A percentile compares a stretch with the other conserved stretches of the same genome.
Conservation (phyloP, 371 early-diverging fungal species). For the Apophysomyces trapeziformis region DNA sequence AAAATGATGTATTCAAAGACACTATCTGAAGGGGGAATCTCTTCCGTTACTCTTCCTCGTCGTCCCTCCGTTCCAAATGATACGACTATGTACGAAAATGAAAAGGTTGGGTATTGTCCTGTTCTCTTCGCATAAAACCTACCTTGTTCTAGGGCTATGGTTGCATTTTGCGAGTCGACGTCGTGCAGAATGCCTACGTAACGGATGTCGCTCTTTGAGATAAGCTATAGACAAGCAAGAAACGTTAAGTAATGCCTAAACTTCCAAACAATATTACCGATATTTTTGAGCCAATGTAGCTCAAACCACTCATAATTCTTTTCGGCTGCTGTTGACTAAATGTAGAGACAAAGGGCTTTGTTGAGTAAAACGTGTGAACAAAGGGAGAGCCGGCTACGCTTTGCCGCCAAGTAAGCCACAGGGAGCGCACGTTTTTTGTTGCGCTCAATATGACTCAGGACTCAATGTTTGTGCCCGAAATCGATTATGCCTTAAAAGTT, state of each 20-base stretch:
- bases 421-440: no score
- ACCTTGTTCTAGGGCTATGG: constrained; percentile 83
- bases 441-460: no score
- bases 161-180: constrained; percentile 79
- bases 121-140: constrained; percentile 7
- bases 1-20: constrained; percentile 86
- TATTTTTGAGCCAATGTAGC: constrained; percentile 30
- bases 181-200: constrained; percentile 84
- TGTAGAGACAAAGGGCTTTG: neutral
- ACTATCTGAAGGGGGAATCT: constrained; percentile 76
- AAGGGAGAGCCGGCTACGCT: neutral
- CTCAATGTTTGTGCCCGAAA: no score
- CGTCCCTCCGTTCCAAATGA: constrained; percentile 82
- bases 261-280: constrained; percentile 14
- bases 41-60: constrained; percentile 65
- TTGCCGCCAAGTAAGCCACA: no score
- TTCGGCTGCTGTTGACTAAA: neutral
- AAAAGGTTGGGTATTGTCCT: neutral
- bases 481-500: no score
- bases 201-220: constrained; percentile 71
- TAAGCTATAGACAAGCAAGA: constrained; percentile 15
- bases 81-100: constrained; percentile 47
- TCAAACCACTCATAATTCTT: constrained; percentile 21
- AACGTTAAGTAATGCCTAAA: neutral
- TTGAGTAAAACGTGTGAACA: constrained; percentile 5